Base-by-base conservation (phyloP, 2,329 filamentous ascomycete species). In the Fusarium sp. region DNA sequence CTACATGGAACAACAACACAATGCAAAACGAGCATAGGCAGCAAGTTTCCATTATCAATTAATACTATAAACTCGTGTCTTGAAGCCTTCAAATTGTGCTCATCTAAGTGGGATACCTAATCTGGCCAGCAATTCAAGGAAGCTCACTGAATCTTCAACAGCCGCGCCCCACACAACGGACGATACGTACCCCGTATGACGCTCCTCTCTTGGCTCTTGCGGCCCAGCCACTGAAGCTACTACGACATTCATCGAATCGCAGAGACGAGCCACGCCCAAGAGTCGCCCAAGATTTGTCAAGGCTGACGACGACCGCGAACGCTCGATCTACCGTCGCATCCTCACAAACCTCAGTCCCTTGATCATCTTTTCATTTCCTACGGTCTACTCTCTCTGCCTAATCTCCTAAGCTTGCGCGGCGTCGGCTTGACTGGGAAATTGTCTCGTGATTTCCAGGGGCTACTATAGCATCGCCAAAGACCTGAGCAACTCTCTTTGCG, bases 401-500 rank as follows among this genome's bases (percentile, higher is more conserved):
- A 36, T 59, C 44, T 54, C 18, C 54, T 67, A 48, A 56, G 63
- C 63, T 73, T 72, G 69, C 69, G 67, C 66, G 58, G 71, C 58
- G 72, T 62, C 66, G 63, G 67, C 75, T 68, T 65, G 54, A 70
- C 75, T 44, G 72, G 72, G 61, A 68, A 75, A 70, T 75, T 62
- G 67, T 77, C 75, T 74, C 75, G 75, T 77, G 69, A 78, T 76
- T 64, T 73, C 75, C 75, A 77, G 75, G 75, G 75, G 75, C 58
- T 63, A 44, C 60, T 63, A 50, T 32, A 47, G 24, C 38, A 68
- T 45, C 30, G 41, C 63, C 36, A 48, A 60, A 75, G 62, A 52
- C 70, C 56, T 42, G 38, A 73, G 52, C 42, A 50, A 66, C 41
- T 57, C 47, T 61, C 38, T 45, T 61, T 44, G 56, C 51, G 51